Conservation (phyloP, 2,329 filamentous ascomycete genomes). For the Penicillium rolfsii region DNA sequence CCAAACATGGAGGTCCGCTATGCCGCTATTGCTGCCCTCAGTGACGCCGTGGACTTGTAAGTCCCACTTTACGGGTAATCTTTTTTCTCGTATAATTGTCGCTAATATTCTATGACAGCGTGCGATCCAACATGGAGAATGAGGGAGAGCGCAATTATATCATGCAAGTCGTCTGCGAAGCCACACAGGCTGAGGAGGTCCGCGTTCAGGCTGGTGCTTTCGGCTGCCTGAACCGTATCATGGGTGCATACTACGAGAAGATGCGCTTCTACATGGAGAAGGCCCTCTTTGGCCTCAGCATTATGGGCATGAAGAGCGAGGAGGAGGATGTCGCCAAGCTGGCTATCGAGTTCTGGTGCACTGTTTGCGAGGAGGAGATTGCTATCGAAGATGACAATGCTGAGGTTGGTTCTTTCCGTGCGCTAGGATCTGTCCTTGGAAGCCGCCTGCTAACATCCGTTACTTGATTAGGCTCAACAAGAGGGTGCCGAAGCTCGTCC, state of each 20-base stretch:
- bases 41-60: constrained; percentile 89
- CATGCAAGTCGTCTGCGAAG: constrained; percentile 99
- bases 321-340: constrained; percentile 98
- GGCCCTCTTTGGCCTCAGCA: constrained; percentile 94
- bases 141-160: constrained; percentile 99
- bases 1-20: constrained; percentile 85
- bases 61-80: not conserved
- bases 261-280: constrained; percentile 99
- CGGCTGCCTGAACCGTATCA: constrained; percentile 96
- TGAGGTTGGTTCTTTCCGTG: constrained; percentile 57
- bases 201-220: constrained; percentile 95
- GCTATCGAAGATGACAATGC: constrained; percentile 96
- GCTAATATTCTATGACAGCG: constrained; percentile 40
- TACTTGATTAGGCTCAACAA: constrained; percentile 55
- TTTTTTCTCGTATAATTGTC: not conserved
- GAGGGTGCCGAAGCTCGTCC: constrained; percentile 84
- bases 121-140: constrained; percentile 97
- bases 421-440: not conserved
- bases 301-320: constrained; percentile 96
- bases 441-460: not conserved
- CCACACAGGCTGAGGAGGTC: constrained; percentile 87
- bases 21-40: constrained; percentile 89
- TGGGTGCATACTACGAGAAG: constrained; percentile 98
- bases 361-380: constrained; percentile 99
- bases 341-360: constrained; percentile 99